Percentiles rank a stretch among this genome's conserved stretches.
phyloP scores from a whole-genome alignment of 2,329 filamentous ascomycete species.

The Fusarium robinianum region DNA sequence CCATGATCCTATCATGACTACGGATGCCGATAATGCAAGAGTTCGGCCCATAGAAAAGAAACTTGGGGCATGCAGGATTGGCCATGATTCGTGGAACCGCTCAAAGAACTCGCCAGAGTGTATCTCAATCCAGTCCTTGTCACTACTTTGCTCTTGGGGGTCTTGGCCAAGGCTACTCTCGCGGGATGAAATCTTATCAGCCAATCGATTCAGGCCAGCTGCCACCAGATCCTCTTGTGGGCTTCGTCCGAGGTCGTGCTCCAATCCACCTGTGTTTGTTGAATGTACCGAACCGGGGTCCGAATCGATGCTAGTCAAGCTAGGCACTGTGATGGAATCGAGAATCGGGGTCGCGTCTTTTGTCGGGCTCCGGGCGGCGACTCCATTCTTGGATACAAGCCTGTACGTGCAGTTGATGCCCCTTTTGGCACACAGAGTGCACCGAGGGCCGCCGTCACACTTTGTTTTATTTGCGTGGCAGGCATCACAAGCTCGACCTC shows the following conservation, averaged over 20 bases:
- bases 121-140: conserved; percentile 25
- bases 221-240: conserved; percentile 12
- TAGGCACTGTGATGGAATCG: conserved; percentile 2
- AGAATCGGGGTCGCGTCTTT: neutral
- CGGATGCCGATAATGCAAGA: conserved; percentile 34
- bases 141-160: conserved; percentile 1
- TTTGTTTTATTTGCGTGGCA: conserved; percentile 53
- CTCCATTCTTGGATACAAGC: conserved; percentile 22
- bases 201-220: conserved; percentile 15
- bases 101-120: conserved; percentile 43
- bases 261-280: conserved; percentile 3
- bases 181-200: conserved; percentile 6
- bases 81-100: conserved; percentile 48
- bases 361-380: conserved; percentile 8
- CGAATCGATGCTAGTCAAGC: neutral
- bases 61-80: conserved; percentile 46
- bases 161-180: conserved; percentile 16
- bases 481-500: conserved; percentile 48
- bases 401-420: conserved; percentile 46
- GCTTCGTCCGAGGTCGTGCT: conserved; percentile 1
- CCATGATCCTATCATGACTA: conserved; percentile 49
- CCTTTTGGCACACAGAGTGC: conserved; percentile 47
- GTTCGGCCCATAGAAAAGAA: conserved; percentile 40
- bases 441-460: conserved; percentile 48
- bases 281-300: conserved; percentile 1